Conservation (phyloP, 75 land plant species). For the Pinus tabuliformis region DNA sequence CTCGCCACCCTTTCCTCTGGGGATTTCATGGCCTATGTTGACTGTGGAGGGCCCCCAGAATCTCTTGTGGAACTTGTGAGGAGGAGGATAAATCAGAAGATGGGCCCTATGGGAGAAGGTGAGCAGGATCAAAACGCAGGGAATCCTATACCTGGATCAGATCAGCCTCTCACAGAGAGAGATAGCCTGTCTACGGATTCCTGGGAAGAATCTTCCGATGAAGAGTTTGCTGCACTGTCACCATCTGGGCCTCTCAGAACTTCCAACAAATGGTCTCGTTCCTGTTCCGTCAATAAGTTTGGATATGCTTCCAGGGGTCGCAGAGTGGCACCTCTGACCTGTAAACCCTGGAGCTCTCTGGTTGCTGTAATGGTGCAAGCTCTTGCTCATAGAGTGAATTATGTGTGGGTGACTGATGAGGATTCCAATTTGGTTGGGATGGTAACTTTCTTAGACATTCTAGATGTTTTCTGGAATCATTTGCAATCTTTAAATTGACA, state of each 20-base stretch:
- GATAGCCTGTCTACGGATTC: constrained; percentile 5
- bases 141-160: background rate
- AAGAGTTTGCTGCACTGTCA: constrained; percentile 7
- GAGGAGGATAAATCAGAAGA: constrained; percentile 33
- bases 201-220: constrained; percentile 28
- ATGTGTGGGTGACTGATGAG: constrained; percentile 84
- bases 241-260: constrained; percentile 18
- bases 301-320: constrained; percentile 10
- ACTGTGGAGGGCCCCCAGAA: constrained; percentile 61
- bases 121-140: background rate
- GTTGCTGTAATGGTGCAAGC: constrained; percentile 89
- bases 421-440: constrained; percentile 57
- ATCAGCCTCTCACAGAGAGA: background rate
- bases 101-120: constrained; percentile 15
- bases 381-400: constrained; percentile 64
- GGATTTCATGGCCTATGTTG: constrained; percentile 65
- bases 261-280: constrained; percentile 10
- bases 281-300: constrained; percentile 18
- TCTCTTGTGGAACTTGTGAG: constrained; percentile 40
- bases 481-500: constrained; percentile 20
- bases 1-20: constrained; percentile 62
- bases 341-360: constrained; percentile 62
- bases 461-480: constrained; percentile 45
- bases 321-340: constrained; percentile 10
- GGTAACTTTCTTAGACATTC: constrained; percentile 60